Percentiles rank a stretch among this genome's conserved stretches.
Evolutionary conservation across 768 basidiomycete genomes (phyloP).

Genomic region (Pleurotus eryngii): DNA sequence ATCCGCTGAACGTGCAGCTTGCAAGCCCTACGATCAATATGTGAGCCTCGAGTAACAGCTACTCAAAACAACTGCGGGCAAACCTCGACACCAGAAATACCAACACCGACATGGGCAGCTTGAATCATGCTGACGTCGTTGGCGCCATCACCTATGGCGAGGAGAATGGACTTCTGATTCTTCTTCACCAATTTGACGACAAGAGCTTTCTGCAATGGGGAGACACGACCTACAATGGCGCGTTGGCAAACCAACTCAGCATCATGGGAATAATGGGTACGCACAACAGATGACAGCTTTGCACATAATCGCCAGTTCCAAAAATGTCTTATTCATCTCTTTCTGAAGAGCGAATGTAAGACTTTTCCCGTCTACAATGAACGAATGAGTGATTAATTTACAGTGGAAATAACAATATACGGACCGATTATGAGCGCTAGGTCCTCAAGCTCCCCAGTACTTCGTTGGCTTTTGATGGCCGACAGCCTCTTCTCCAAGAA

Average conservation of each 20-base stretch:
- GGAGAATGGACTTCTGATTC: conserved; percentile 87
- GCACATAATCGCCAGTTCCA: conserved; percentile 96
- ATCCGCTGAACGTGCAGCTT: conserved; percentile 97
- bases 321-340: conserved; percentile 81
- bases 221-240: conserved; percentile 75
- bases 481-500: conserved; percentile 85
- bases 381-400: conserved; percentile 8
- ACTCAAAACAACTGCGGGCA: conserved; percentile 8
- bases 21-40: conserved; percentile 64
- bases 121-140: conserved; percentile 99
- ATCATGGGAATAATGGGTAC: conserved; percentile 22
- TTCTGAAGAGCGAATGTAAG: conserved; percentile 91
- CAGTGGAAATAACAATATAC: conserved; percentile 11
- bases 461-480: conserved; percentile 92
- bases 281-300: conserved; percentile 97
- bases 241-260: conserved; percentile 5
- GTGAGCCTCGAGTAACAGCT: not conserved
- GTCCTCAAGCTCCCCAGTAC: conserved; percentile 90
- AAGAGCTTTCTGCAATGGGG: conserved; percentile 94
- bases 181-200: conserved; percentile 99
- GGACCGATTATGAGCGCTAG: conserved; percentile 91
- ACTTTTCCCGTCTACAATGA: conserved; percentile 83
- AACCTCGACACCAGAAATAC: conserved; percentile 96
- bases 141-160: conserved; percentile 96
- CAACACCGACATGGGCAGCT: conserved; percentile 95